Evolutionary conservation across 306 rosid species (phyloP), one percentile per base, ranked within the genome.

Genomic region (Cicer yamashitae): DNA sequence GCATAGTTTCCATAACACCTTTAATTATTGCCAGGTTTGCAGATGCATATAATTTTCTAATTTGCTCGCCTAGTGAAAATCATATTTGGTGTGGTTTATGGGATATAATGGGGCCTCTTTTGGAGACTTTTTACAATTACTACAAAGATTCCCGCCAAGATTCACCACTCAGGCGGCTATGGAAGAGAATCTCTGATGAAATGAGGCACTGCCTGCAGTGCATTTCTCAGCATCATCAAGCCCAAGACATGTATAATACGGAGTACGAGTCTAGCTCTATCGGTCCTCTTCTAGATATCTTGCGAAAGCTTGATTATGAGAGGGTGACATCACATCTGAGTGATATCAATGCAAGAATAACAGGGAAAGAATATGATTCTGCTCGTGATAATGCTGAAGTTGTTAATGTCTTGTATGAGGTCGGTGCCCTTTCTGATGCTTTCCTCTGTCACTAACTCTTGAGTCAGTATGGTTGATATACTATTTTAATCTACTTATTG

Each of bases 71-170:
- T 1, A 53, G 67, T 77, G 93, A 89, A 46, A 82, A 73, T 80
- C 98, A 94, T 82, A 85, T 94, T 67, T 94, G 98, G 98, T 94
- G 98, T 85, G 96, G 86, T 65, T 82, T 81, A 8, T 87, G 91
- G 94, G 98, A 94, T 63, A 48, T 94, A 78, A 94, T 94, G 97
- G 94, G 90, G 37, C 98, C 97, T 52, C 93, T 94, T 73, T 74
- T 94, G 70, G 98, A 94, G 86, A 91, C 98, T 4, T 94, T 94
- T 82, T 94, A 90, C 89, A 94, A 91, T 85, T 94, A 83, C 84
- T 85, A 82, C 79, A 91, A 90, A 86, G 91, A 91, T 41, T 88
- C 90, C 59, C 80, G 86, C 67, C 70, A 73, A 13, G 90, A 91
- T 77, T 91, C 97, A 77, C 98, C 97, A 59, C 97, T 91, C 57